phyloP scores from a whole-genome alignment of 331 rosid genomes.

The Malus hybrid region DNA sequence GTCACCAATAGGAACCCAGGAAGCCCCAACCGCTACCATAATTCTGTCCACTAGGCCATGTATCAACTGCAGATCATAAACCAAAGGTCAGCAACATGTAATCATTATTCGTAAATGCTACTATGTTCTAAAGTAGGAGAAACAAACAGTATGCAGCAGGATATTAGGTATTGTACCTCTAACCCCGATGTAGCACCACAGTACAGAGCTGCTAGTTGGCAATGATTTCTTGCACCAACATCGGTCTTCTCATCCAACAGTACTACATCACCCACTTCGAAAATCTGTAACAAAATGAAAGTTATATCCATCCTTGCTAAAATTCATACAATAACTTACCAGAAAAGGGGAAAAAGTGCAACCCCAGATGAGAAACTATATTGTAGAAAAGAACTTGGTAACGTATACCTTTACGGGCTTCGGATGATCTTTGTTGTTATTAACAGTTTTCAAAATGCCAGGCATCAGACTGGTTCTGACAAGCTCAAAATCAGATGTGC shows the following conservation, averaged over 20 bases:
- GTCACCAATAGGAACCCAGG: slow-evolving; percentile 59
- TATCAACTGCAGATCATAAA: slow-evolving; percentile 49
- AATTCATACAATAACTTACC: neutral
- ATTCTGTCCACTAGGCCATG: slow-evolving; percentile 90
- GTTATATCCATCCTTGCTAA: neutral
- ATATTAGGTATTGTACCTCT: slow-evolving; percentile 47
- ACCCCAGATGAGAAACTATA: neutral
- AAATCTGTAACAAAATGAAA: slow-evolving; percentile 43
- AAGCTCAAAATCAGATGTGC: slow-evolving; percentile 85
- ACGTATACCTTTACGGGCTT: slow-evolving; percentile 81
- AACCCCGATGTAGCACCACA: slow-evolving; percentile 86
- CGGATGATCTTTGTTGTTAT: slow-evolving; percentile 87
- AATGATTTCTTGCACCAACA: slow-evolving; percentile 74
- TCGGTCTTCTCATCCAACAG: slow-evolving; percentile 60
- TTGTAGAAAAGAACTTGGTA: neutral
- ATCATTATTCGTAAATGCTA: neutral
- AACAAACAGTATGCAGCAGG: neutral
- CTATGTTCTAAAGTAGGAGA: neutral
- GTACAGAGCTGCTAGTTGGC: slow-evolving; percentile 71
- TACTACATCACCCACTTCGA: slow-evolving; percentile 81
- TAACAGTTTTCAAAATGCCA: slow-evolving; percentile 79
- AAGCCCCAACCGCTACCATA: slow-evolving; percentile 67
- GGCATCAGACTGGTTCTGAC: slow-evolving; percentile 87
- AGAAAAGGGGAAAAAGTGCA: neutral
- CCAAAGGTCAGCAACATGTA: neutral